Evolutionary conservation across 2,329 filamentous ascomycete species (phyloP).

Genomic region (Myriosclerotinia curreyana): DNA sequence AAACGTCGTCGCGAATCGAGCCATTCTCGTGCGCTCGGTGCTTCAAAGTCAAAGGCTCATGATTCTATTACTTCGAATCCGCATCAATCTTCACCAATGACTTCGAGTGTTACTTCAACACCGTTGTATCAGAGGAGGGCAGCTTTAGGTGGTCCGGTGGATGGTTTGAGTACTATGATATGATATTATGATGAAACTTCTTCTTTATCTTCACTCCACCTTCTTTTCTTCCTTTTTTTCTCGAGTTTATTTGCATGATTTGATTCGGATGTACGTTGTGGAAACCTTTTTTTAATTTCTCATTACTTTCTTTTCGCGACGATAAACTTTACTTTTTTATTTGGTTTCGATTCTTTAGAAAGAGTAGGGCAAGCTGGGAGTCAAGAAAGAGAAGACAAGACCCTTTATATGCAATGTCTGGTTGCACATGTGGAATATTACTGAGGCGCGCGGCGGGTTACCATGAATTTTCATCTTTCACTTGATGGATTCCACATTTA

Average conservation of each 20-base stretch:
- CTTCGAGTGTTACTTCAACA: conserved; percentile 44
- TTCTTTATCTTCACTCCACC: conserved; percentile 18
- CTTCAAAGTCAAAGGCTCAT: conserved; percentile 42
- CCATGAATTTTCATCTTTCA: conserved; percentile 7
- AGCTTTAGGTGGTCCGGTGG: conserved; percentile 39
- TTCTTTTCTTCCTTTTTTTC: background rate
- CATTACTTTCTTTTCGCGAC: conserved; percentile 5
- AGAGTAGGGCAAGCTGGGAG: background rate
- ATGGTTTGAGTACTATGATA: conserved; percentile 49
- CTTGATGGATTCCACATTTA: background rate
- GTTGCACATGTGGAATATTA: background rate
- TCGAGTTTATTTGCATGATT: background rate
- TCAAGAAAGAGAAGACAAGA: background rate
- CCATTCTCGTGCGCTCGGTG: conserved; percentile 42
- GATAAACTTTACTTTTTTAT: background rate
- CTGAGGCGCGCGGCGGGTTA: background rate
- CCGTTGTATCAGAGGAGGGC: conserved; percentile 36
- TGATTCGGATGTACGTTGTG: background rate
- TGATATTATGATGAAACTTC: background rate
- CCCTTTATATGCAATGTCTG: background rate
- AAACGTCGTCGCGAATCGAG: conserved; percentile 64
- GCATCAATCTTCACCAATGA: conserved; percentile 43
- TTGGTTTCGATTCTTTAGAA: background rate
- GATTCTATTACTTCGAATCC: conserved; percentile 17
- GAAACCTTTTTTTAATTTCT: conserved; percentile 9